These are phyloP conservation scores for Neofusicoccum ribis DNA, from an alignment of 2,329 filamentous ascomycete species.

Conservation along the genomic window DNA sequence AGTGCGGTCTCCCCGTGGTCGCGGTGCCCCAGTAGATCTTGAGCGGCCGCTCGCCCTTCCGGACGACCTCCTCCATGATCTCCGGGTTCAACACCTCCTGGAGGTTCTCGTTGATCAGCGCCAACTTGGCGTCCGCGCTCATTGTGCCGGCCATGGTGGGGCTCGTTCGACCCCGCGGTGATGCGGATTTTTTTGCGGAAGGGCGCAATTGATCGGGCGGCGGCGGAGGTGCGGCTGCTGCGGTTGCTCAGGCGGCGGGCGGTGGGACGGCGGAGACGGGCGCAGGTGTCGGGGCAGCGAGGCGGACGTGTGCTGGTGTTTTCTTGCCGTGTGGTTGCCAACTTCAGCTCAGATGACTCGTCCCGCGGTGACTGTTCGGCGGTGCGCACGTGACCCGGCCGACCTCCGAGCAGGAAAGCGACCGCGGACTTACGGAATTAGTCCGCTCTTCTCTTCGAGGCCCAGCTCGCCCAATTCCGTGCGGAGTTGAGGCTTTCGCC, in stretches of 20 bases:
- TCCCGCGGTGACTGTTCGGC: background rate
- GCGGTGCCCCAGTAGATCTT: constrained; percentile 89
- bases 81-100: constrained; percentile 82
- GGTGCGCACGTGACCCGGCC: background rate
- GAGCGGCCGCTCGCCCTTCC: constrained; percentile 67
- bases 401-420: background rate
- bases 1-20: constrained; percentile 84
- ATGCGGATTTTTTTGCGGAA: background rate
- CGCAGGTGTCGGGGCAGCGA: background rate
- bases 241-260: background rate
- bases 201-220: background rate
- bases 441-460: background rate
- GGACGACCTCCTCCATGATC: constrained; percentile 71
- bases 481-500: background rate
- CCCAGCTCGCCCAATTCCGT: background rate
- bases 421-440: background rate
- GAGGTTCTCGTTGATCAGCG: constrained; percentile 77
- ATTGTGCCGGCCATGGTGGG: constrained; percentile 18
- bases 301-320: background rate
- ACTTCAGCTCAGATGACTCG: background rate
- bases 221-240: background rate
- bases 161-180: constrained; percentile 11
- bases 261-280: background rate
- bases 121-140: constrained; percentile 60
- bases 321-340: background rate